Percentiles rank a stretch among this genome's conserved stretches.
Evolutionary conservation across 257 asterid species (phyloP).

Genomic region (Solanum paucissectum): DNA sequence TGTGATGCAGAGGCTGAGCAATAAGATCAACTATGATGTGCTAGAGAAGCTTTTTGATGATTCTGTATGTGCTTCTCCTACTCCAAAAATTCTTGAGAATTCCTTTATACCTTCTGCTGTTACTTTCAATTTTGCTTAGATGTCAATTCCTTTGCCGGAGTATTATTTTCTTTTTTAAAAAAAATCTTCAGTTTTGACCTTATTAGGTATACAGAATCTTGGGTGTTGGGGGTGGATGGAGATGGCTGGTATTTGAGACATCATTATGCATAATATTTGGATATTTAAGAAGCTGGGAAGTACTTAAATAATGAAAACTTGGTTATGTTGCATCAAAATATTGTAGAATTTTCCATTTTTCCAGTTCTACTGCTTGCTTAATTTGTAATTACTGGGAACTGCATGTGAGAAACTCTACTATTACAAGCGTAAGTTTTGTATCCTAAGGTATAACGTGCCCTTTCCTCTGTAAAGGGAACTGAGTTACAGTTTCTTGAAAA

Average conservation of each 20-base stretch:
- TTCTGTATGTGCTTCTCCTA: constrained; percentile 34
- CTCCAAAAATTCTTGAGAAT: neutral
- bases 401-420: neutral
- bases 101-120: neutral
- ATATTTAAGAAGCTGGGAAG: neutral
- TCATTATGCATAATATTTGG: neutral
- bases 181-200: neutral
- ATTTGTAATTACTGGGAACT: neutral
- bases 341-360: neutral
- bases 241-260: neutral
- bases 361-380: neutral
- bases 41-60: constrained; percentile 44
- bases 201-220: neutral
- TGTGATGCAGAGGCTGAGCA: constrained; percentile 40
- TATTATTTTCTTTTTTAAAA: neutral
- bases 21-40: constrained; percentile 40
- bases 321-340: neutral
- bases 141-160: neutral
- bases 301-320: neutral
- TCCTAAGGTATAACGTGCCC: neutral
- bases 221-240: neutral
- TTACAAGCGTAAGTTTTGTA: neutral
- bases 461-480: neutral
- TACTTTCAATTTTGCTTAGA: neutral
- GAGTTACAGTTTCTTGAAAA: neutral